Conservation (phyloP, 208 protist species). For the Lotmaria passim region DNA sequence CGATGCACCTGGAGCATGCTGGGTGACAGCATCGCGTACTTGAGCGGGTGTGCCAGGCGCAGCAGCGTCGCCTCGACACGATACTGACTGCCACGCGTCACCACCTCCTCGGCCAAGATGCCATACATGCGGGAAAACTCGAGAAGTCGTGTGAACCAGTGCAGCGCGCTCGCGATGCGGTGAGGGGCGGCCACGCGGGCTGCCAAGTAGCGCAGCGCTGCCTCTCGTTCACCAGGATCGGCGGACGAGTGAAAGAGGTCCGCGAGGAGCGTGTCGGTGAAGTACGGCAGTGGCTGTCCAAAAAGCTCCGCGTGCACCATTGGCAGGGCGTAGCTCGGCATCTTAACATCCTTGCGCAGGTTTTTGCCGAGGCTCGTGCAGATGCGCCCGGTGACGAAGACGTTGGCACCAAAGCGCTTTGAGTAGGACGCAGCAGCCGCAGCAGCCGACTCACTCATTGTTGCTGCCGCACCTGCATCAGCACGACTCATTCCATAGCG, state of each 20-base stretch:
- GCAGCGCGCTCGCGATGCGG: slow-evolving; percentile 58
- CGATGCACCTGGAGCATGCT: slow-evolving; percentile 54
- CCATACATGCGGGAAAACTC: slow-evolving; percentile 86
- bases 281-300: slow-evolving; percentile 60
- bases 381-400: slow-evolving; percentile 66
- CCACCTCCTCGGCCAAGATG: slow-evolving; percentile 75
- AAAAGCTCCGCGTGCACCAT: slow-evolving; percentile 64
- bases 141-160: slow-evolving; percentile 60
- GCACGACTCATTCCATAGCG: neutral
- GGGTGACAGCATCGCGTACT: slow-evolving; percentile 76
- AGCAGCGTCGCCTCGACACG: slow-evolving; percentile 84
- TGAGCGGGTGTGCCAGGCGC: slow-evolving; percentile 68
- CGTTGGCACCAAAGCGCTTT: slow-evolving; percentile 52
- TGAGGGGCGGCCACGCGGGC: slow-evolving; percentile 50
- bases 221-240: slow-evolving; percentile 15
- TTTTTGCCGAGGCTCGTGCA: slow-evolving; percentile 62
- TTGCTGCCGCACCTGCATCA: no score
- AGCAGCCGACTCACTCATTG: neutral
- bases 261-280: slow-evolving; percentile 58
- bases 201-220: slow-evolving; percentile 61
- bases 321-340: slow-evolving; percentile 65
- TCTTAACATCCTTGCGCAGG: slow-evolving; percentile 60
- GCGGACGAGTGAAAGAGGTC: slow-evolving; percentile 37
- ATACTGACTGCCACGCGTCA: slow-evolving; percentile 86
- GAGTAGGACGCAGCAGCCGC: slow-evolving; percentile 35